Percentiles rank a stretch among this genome's conserved stretches.
Conservation (phyloP, 768 basidiomycete genomes). For the Austroboletus festivus region DNA sequence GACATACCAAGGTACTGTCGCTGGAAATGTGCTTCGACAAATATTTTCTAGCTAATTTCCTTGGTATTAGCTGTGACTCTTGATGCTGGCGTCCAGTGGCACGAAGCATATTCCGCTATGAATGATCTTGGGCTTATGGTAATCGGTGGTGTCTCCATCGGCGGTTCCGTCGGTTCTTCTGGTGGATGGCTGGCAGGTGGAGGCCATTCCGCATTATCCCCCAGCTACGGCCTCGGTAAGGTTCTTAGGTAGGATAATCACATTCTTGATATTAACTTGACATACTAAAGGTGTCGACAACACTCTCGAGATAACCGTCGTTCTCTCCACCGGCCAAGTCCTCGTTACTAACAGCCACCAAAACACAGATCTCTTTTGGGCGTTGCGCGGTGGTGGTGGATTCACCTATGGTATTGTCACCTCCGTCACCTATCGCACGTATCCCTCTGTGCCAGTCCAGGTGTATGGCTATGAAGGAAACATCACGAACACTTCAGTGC, state of each 20-base stretch:
- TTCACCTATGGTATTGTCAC: slow-evolving; percentile 48
- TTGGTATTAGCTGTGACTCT: background rate
- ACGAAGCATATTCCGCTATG: background rate
- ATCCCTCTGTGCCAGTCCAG: slow-evolving; percentile 36
- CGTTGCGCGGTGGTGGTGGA: slow-evolving; percentile 51
- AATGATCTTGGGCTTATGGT: background rate
- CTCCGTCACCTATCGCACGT: slow-evolving; percentile 45
- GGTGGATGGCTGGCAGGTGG: background rate
- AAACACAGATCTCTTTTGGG: slow-evolving; percentile 53
- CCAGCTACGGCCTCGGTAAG: background rate
- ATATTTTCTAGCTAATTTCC: background rate
- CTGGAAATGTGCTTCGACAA: too few species aligned
- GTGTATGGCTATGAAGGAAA: slow-evolving; percentile 29
- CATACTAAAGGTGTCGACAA: slow-evolving; percentile 49
- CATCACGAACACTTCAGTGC: slow-evolving; percentile 28
- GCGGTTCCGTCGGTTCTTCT: background rate
- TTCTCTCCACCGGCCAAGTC: slow-evolving; percentile 41
- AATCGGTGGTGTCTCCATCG: background rate
- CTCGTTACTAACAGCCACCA: slow-evolving; percentile 38
- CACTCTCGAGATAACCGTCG: slow-evolving; percentile 44
- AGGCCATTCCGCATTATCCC: background rate
- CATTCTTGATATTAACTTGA: too few species aligned
- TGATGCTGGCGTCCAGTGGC: background rate
- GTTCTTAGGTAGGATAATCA: too few species aligned
- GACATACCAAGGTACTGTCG: background rate